Evolutionary conservation across 805 yeast genomes (phyloP), one percentile per base, ranked within the genome.

Genomic region (Ogataea ramenticola): DNA sequence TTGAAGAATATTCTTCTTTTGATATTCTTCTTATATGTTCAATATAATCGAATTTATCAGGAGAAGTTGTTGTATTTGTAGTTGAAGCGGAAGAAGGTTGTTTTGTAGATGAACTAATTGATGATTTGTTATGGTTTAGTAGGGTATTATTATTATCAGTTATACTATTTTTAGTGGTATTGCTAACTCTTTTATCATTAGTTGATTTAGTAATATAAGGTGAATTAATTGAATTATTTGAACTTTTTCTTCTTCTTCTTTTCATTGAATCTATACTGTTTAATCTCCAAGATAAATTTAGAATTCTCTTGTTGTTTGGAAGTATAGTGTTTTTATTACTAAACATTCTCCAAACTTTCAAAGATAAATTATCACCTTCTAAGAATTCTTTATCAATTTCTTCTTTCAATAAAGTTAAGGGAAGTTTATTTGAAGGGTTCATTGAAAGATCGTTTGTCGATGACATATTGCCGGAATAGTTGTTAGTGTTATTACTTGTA

Each of bases 21-120:
- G 68, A 62, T 35, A 64, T 62, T 40, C 58, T 53, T 45, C 65
- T 54, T 36, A 65, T 65, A 47, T 65, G 69, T 42, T 62, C 66
- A 24, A 65, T 61, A 46, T 65, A 65, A 45, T 65, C 67, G 42
- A 65, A 63, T 39, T 56, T 57, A 36, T 53, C 52, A 20, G 58
- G 54, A n/a, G 53, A 45, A 15, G 49, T 51, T n/a, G 15, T 40
- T 21, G 24, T 19, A 15, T 12, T 22, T 14, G 29, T 36, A 15
- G 39, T 15, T 21, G 17, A 16, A 10, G 41, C 41, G 11, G 26
- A 20, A 15, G 41, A 29, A 5, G 41, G 34, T 6, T 39, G n/a
- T 27, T 26, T 27, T 12, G 27, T 10, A 24, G 29, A n/a, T 14
- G 29, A 22, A 22, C 30, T 22, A 5, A 36, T 20, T 39, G 41